A percentile compares a stretch with the other conserved stretches of the same genome.
These are phyloP conservation scores for Rhodosporidiobolus odoratus DNA, from an alignment of 768 basidiomycete species.

Conservation along the genomic window DNA sequence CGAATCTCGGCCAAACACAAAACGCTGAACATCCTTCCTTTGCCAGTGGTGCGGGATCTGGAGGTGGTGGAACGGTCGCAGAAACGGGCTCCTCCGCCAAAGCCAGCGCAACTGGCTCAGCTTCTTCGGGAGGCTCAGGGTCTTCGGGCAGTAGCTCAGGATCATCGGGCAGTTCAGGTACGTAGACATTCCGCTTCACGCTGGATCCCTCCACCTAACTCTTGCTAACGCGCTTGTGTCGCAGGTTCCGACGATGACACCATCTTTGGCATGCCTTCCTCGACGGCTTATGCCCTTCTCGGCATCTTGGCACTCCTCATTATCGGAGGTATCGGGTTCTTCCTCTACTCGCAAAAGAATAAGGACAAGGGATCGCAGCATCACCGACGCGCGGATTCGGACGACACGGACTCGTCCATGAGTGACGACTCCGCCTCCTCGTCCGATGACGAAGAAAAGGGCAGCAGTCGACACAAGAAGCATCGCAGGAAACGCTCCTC, in stretches of 20 bases:
- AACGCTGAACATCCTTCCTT: too few relatives aligned
- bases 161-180: background rate
- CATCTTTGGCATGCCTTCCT: conserved; percentile 5
- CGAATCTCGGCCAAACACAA: too few relatives aligned
- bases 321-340: background rate
- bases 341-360: background rate
- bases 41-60: too few relatives aligned
- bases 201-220: too few relatives aligned
- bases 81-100: background rate
- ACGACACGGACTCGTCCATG: background rate
- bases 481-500: background rate
- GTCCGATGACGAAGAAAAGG: background rate
- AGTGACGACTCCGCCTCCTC: background rate
- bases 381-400: too few relatives aligned
- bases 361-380: background rate
- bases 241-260: background rate
- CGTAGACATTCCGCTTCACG: too few relatives aligned
- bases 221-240: background rate
- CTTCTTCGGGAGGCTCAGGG: background rate
- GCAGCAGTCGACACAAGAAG: background rate
- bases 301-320: background rate
- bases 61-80: too few relatives aligned
- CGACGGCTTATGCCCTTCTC: background rate
- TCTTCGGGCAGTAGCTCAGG: background rate
- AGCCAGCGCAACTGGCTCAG: background rate